Conservation (phyloP, 192 early-diverging fungal genomes). For the Backusella macrospora region DNA sequence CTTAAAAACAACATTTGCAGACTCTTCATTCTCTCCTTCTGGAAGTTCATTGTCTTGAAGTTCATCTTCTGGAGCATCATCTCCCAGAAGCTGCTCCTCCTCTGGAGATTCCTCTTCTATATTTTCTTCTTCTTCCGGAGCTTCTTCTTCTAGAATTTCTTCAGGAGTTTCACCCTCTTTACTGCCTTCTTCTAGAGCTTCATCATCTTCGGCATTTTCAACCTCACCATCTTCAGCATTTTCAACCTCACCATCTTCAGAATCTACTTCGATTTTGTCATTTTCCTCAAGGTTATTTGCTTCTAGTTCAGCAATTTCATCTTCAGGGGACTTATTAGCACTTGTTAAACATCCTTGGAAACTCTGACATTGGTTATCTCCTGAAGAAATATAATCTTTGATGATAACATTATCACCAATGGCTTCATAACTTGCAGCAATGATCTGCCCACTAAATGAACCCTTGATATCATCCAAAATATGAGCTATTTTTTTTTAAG, state of each 20-base stretch:
- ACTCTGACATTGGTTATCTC: background rate
- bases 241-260: background rate
- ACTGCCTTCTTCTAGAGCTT: background rate
- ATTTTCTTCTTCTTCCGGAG: background rate
- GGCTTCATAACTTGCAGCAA: slow-evolving; percentile 15
- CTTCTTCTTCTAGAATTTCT: background rate
- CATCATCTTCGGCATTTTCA: background rate
- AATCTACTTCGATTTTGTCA: too few relatives aligned
- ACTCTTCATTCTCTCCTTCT: background rate
- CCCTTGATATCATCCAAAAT: slow-evolving; percentile 9
- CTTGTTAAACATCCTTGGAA: slow-evolving; percentile 12
- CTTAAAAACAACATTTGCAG: background rate
- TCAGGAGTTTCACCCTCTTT: background rate
- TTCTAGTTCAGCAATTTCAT: background rate
- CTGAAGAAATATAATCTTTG: background rate
- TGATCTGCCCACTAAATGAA: slow-evolving; percentile 10
- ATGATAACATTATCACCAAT: slow-evolving; percentile 1
- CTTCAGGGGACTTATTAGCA: background rate
- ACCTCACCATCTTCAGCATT: background rate
- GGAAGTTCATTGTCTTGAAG: background rate
- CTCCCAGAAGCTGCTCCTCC: background rate
- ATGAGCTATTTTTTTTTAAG: slow-evolving; percentile 3
- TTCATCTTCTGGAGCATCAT: background rate
- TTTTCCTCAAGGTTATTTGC: background rate
- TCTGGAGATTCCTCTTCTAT: background rate